These are phyloP conservation scores for Primulina huaijiensis DNA, from an alignment of 257 asterid genomes.

Conservation along the genomic window DNA sequence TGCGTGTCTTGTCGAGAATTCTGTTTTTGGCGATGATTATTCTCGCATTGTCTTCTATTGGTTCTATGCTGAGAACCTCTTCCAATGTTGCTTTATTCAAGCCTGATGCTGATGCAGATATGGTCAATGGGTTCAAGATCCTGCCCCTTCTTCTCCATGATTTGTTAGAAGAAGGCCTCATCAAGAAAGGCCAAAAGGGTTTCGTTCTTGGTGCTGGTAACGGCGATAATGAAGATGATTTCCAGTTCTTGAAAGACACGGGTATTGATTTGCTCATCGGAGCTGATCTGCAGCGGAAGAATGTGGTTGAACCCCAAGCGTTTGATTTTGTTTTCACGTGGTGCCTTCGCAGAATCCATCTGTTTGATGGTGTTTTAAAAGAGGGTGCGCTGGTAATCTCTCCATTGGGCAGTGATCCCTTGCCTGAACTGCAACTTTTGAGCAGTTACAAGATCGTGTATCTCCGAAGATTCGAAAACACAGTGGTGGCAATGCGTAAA, in stretches of 20 bases:
- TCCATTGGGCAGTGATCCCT: slow-evolving; percentile 4
- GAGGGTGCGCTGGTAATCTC: slow-evolving; percentile 29
- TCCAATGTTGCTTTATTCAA: not conserved
- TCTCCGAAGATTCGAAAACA: slow-evolving; percentile 33
- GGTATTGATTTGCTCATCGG: slow-evolving; percentile 42
- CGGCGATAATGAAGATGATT: slow-evolving; percentile 17
- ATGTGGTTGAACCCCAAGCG: slow-evolving; percentile 30
- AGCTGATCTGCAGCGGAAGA: slow-evolving; percentile 26
- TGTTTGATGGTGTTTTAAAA: slow-evolving; percentile 37
- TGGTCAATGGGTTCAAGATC: slow-evolving; percentile 9
- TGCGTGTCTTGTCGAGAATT: slow-evolving; percentile 28
- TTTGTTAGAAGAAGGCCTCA: slow-evolving; percentile 43
- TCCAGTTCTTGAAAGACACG: slow-evolving; percentile 34
- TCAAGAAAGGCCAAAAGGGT: slow-evolving; percentile 33
- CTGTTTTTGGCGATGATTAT: slow-evolving; percentile 32
- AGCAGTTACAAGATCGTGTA: slow-evolving; percentile 32
- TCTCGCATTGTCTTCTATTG: slow-evolving; percentile 32
- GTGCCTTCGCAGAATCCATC: slow-evolving; percentile 28
- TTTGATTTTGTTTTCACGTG: slow-evolving; percentile 53
- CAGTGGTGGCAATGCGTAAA: slow-evolving; percentile 39
- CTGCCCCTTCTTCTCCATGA: slow-evolving; percentile 33
- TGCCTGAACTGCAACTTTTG: not conserved
- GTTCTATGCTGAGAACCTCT: not conserved
- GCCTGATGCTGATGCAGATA: not conserved
- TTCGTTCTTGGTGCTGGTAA: slow-evolving; percentile 6